Base-by-base conservation (phyloP, 1,139 yeast genomes). In the Lodderomyces parapsilosis region DNA sequence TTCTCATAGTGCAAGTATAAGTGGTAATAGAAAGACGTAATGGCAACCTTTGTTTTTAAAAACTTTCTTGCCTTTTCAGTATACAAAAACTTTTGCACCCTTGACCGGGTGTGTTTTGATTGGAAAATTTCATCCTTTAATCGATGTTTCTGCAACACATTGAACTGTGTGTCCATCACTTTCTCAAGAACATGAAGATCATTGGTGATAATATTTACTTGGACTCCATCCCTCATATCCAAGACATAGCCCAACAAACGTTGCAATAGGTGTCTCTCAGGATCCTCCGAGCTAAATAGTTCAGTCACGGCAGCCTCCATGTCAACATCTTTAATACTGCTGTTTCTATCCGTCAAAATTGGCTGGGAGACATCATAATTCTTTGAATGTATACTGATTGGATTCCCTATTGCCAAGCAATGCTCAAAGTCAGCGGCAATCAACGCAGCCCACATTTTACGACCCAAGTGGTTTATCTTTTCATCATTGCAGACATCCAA, bases 381-480 rank as follows among this genome's bases (percentile, higher is more conserved):
- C 17, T 59, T 62, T 1, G 55, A 54, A 44, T 57, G 55, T 5
- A 68, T 59, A 18, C 62, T 47, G 10, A 41, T 45, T 11, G 78
- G 71, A 41, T 66, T 68, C 0, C 83, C 82, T 32, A 65, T 57
- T 23, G 61, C 62, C 41, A 63, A 56, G 42, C 74, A 59, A 44
- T 66, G 68, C 33, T 54, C 50, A 4, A 59, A 46, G 51, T 73
- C 78, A 36, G 62, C 49, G 24, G 58, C 48, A 14, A 68, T 58
- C 32, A 78, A 54, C 31, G 63, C 63, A 49, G 68, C 66, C 82
- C 83, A 79, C 2, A 77, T 63, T 46, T 76, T 77, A 49, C 83
- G 62, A 56, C 72, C 68, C 18, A 68, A 53, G 48, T 66, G 66
- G 39, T 70, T 63, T n/a, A 58, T 45, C 39, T 56, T 54, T 40